phyloP scores from a whole-genome alignment of 2,329 filamentous ascomycete genomes.

The Cercospora nicotianae region DNA sequence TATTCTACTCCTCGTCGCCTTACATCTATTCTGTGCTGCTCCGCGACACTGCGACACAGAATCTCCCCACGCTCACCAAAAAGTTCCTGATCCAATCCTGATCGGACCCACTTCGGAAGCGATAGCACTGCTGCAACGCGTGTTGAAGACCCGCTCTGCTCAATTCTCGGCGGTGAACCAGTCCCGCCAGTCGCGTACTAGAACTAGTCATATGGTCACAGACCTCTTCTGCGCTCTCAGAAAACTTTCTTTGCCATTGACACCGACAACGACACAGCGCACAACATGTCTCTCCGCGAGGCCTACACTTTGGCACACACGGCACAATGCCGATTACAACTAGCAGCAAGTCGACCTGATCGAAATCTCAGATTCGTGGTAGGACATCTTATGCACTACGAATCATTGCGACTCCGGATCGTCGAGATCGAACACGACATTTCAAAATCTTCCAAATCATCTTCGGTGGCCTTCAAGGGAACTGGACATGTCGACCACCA shows the following conservation, averaged over 20 bases:
- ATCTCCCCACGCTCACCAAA: conserved; percentile 8
- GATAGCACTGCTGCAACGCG: neutral
- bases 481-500: conserved; percentile 29
- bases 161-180: neutral
- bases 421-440: conserved; percentile 40
- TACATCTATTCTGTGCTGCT: neutral
- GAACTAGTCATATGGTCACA: conserved; percentile 2
- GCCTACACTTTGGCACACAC: conserved; percentile 39
- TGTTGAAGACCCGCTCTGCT: neutral
- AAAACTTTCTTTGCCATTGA: conserved; percentile 8
- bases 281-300: conserved; percentile 38
- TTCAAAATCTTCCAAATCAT: conserved; percentile 27
- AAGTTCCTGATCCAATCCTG: conserved; percentile 9
- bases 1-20: neutral
- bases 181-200: neutral
- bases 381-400: conserved; percentile 40
- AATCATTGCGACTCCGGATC: conserved; percentile 38
- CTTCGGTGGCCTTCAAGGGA: conserved; percentile 29
- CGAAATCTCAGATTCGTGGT: conserved; percentile 40
- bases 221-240: conserved; percentile 18
- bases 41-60: neutral
- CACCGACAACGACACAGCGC: conserved; percentile 13
- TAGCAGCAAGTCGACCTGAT: conserved; percentile 37
- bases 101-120: conserved; percentile 6
- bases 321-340: conserved; percentile 39